Evolutionary conservation across 176 grass and related monocot species (phyloP).

Genomic region (Oryza longistaminata): DNA sequence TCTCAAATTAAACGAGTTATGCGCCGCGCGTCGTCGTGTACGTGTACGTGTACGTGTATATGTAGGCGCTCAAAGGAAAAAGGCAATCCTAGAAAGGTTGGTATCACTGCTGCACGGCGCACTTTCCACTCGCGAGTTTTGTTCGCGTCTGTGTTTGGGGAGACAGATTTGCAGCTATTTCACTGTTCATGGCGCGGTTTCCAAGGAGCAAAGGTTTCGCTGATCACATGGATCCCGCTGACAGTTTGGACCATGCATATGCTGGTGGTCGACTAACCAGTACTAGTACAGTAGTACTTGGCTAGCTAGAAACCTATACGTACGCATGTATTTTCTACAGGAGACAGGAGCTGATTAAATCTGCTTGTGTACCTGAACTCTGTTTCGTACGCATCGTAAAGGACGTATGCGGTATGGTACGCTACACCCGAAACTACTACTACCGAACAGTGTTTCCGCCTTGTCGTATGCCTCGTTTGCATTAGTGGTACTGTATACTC

Average conservation of each 20-base stretch:
- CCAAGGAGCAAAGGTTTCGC: background rate
- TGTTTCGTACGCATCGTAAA: background rate
- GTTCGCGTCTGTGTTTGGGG: background rate
- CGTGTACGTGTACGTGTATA: background rate
- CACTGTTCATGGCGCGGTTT: background rate
- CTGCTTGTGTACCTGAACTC: background rate
- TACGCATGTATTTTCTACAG: background rate
- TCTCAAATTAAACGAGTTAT: background rate
- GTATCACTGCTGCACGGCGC: background rate
- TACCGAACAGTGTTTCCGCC: background rate
- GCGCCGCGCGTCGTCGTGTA: too few relatives aligned
- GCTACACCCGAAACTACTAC: background rate
- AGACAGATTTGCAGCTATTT: background rate
- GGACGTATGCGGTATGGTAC: background rate
- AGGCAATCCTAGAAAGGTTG: constrained; percentile 3
- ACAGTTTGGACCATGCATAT: constrained; percentile 12
- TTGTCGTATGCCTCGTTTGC: background rate
- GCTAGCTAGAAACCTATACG: background rate
- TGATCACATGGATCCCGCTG: constrained; percentile 35
- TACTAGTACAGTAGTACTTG: background rate
- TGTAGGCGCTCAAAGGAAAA: background rate
- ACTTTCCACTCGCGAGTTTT: background rate
- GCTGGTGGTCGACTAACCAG: background rate
- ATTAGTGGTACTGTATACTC: background rate
- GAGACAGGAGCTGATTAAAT: background rate